Conservation (phyloP, 768 basidiomycete species). For the Lactarius akahatsu region DNA sequence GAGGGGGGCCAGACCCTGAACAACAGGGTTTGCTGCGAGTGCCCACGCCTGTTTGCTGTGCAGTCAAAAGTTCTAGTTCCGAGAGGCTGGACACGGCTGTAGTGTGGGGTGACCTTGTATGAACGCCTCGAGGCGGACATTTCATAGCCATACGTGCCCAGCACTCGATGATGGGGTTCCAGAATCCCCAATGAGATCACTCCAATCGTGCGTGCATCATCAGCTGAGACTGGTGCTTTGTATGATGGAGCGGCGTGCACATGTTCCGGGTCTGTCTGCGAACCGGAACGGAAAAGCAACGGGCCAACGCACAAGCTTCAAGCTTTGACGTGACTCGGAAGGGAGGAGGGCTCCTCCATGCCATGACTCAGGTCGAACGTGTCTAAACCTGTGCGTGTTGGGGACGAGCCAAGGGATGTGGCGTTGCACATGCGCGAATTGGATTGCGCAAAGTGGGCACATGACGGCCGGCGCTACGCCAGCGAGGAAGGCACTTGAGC, state of each 20-base stretch:
- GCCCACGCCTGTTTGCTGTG: not conserved
- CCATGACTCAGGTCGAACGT: not conserved
- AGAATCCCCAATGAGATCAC: slow-evolving; percentile 1
- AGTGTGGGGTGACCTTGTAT: not conserved
- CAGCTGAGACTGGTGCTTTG: slow-evolving; percentile 7
- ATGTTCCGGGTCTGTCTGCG: not conserved
- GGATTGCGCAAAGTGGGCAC: slow-evolving; percentile 9
- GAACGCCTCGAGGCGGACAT: not conserved
- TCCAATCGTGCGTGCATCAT: slow-evolving; percentile 6
- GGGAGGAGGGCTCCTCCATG: not conserved
- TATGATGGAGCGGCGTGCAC: not conserved
- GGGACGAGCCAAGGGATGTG: slow-evolving; percentile 6
- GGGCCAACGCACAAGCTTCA: not conserved
- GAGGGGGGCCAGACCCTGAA: slow-evolving; percentile 13
- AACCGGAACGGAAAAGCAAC: not conserved
- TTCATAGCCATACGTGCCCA: not conserved
- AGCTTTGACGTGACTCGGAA: slow-evolving; percentile 1
- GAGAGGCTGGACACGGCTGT: not conserved
- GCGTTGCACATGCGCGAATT: slow-evolving; percentile 10
- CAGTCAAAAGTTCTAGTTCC: not conserved
- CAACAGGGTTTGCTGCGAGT: not conserved
- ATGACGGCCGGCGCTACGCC: slow-evolving; percentile 21
- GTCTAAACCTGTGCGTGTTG: not conserved
- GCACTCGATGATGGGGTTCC: not conserved
- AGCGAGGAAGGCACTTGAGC: not conserved